Base-by-base conservation (phyloP, 768 basidiomycete species). In the Pisolithus marmoratus region DNA sequence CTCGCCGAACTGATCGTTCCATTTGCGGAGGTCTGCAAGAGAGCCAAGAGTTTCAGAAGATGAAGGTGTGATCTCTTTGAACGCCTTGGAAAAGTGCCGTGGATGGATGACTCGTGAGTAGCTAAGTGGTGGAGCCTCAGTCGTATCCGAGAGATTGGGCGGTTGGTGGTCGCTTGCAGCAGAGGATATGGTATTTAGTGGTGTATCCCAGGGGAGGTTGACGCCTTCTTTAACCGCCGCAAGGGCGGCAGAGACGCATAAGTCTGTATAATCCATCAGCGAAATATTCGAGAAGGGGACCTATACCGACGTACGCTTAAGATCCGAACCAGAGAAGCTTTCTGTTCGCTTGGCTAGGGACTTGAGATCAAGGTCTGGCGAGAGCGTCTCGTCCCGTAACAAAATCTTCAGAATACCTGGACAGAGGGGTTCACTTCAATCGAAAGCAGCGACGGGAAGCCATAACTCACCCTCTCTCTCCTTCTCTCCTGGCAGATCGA, bases 1-100 rank as follows among this genome's bases (percentile, higher is more conserved):
- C 66, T 95, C 93, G 23, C 94, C 94, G 67, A 93, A 94, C 64
- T 94, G 89, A 44, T 94, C 88, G 54, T 95, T 94, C 91, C 91
- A 94, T 70, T 85, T 87, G 41, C 85, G 79, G 41, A 93, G 72
- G 51, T 87, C 87, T 2, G 83, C 71, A 31, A 91, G 79, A 46
- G 80, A 87, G 45, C 87, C 88, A 3, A 89, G 70, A 12, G 81
- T 75, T 68, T 95, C 94, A 3, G 92, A 93, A 5, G 84, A 85
- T 0, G 91, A 94, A 12, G 94, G 90, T 2, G 87, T 86, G 56
- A 95, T 94, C 68, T 97, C 93, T 58, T 80, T 84, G 52, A 96
- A 74, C 0, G 94, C 94, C 61, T 88, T 85, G 20, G 73, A 74
- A 63, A 97, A 96, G 62, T 97, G 88, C 51, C 73, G 79, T 52